These are phyloP conservation scores for Oemleria cerasiformis DNA, from an alignment of 306 rosid species.

Conservation along the genomic window DNA sequence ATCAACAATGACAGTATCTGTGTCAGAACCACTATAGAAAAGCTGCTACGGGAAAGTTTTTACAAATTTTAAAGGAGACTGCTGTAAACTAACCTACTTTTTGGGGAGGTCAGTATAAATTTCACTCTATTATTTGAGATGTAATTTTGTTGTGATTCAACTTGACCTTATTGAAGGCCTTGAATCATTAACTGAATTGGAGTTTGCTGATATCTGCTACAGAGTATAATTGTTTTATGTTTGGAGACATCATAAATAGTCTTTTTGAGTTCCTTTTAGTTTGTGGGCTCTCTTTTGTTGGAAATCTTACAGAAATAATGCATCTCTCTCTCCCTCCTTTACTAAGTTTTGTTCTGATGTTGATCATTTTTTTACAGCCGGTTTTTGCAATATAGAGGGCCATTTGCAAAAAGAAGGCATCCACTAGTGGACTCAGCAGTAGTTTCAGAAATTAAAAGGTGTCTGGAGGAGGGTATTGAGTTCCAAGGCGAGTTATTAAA, in stretches of 20 bases:
- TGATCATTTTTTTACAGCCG: slow-evolving; percentile 66
- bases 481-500: slow-evolving; percentile 95
- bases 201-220: background rate
- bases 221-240: background rate
- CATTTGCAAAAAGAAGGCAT: slow-evolving; percentile 96
- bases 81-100: background rate
- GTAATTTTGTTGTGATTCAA: background rate
- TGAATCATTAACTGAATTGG: background rate
- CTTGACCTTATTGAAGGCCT: background rate
- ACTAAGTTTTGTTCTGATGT: slow-evolving; percentile 25
- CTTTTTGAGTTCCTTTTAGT: background rate
- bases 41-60: background rate
- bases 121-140: background rate
- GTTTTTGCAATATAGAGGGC: slow-evolving; percentile 97
- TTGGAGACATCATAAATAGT: background rate
- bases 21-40: background rate
- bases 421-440: slow-evolving; percentile 84
- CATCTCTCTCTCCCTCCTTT: background rate
- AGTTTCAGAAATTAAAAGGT: slow-evolving; percentile 83
- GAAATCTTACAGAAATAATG: background rate
- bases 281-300: background rate
- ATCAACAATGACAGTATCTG: background rate
- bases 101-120: background rate
- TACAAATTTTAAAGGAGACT: background rate
- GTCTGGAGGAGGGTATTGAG: slow-evolving; percentile 86